Evolutionary conservation across 345 rosid species (phyloP).

Genomic region (Luvunga scandens): DNA sequence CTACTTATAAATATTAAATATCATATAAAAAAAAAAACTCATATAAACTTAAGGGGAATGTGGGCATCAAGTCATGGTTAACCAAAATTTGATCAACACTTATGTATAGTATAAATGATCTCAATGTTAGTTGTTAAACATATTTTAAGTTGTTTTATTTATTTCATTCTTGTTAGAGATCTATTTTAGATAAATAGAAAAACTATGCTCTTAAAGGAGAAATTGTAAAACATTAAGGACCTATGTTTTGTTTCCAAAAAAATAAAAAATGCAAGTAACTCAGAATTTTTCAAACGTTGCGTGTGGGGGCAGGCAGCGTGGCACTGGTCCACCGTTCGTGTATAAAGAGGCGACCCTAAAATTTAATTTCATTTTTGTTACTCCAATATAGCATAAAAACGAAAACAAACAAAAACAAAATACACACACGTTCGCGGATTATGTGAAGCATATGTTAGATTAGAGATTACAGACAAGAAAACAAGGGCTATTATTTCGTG

Average conservation of each 20-base stretch:
- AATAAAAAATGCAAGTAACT: neutral
- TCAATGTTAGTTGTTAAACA: too few relatives aligned
- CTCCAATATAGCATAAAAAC: neutral
- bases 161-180: too few relatives aligned
- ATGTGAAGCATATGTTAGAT: neutral
- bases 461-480: conserved; percentile 9
- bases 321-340: conserved; percentile 10
- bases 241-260: neutral
- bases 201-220: neutral
- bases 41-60: too few relatives aligned
- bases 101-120: rapidly evolving
- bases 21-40: too few relatives aligned
- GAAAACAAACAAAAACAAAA: neutral
- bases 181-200: too few relatives aligned
- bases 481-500: conserved; percentile 9
- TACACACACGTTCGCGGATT: conserved; percentile 1
- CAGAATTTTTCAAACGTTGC: conserved; percentile 24
- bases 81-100: too few relatives aligned
- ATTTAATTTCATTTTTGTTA: neutral
- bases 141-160: rapidly evolving
- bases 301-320: conserved; percentile 9
- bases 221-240: neutral
- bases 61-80: too few relatives aligned
- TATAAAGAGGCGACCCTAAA: neutral
- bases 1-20: too few relatives aligned